Evolutionary conservation across 805 yeast species (phyloP).

Genomic region (Candida easanensis): DNA sequence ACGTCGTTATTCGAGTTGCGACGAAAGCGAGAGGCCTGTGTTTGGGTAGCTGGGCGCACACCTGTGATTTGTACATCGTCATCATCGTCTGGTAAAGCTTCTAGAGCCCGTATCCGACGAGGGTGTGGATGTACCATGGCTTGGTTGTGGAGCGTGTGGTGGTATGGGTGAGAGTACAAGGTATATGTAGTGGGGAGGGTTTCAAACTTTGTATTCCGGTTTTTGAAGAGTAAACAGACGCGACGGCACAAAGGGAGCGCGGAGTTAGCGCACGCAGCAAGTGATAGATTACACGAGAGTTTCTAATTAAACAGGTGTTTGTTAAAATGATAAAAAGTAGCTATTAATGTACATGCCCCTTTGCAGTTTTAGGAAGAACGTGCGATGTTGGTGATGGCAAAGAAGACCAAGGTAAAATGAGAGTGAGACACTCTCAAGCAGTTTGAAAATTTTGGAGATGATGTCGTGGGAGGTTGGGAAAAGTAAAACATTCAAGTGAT

Average conservation of each 20-base stretch:
- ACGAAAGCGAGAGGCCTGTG: too few species aligned
- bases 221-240: not conserved
- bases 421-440: too few species aligned
- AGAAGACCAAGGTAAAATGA: not conserved
- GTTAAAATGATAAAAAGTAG: not conserved
- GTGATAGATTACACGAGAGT: not conserved
- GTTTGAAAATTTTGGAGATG: too few species aligned
- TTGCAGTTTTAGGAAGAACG: not conserved
- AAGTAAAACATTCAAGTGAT: constrained; percentile 11
- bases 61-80: not conserved
- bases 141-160: too few species aligned
- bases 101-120: not conserved
- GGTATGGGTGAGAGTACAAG: too few species aligned
- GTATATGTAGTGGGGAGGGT: too few species aligned
- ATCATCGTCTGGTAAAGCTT: not conserved
- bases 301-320: constrained; percentile 1
- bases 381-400: not conserved
- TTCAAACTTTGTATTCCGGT: too few species aligned
- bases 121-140: too few species aligned
- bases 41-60: too few species aligned
- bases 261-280: not conserved
- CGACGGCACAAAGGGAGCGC: not conserved
- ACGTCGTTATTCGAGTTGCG: too few species aligned
- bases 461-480: not conserved
- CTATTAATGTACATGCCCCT: constrained; percentile 4